Base-by-base conservation (phyloP, 805 yeast genomes). In the Barnettozyma vustinii region DNA sequence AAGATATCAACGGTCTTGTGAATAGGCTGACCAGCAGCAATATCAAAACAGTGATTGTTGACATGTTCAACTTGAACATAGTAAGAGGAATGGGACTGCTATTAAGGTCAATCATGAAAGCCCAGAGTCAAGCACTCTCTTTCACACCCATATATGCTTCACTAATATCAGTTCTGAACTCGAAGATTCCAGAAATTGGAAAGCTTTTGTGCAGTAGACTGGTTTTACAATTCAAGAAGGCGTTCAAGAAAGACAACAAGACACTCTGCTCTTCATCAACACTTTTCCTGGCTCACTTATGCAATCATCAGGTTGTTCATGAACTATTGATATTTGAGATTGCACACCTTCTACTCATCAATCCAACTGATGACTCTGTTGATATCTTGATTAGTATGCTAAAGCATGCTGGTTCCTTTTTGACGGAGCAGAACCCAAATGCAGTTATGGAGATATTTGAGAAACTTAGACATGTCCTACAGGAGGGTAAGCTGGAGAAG, bases 141-240 rank as follows among this genome's bases (percentile, higher is more conserved):
- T 68, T 63, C 50, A 73, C 85, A 0, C 64, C 78, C 0, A 72
- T 75, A 1, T 82, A 76, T 55, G 80, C 90, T 0, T 68, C 85
- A 1, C 57, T 89, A 33, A 72, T 77, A 0, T 73, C 83, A 2
- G 73, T 83, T 1, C 45, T 89, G 10, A 84, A 86, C 63, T 75
- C 85, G 5, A 79, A 83, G 54, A 62, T 87, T 4, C 94, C 95
- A 0, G 76, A 76, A 33, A 66, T 87, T 16, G 96, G 96, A 2
- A 75, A 75, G 48, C 61, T 83, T 5, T 53, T 86, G 30, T 61
- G 74, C 0, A 59, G 72, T 9, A 70, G 94, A 51, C 63, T 83
- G 25, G 68, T 84, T 1, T 56, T 81, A 4, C 81, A 74, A 49
- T 87, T 87, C 64, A 74, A 82, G 41, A 71, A 73, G 52, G 74